Percentiles rank a stretch among this genome's conserved stretches.
Evolutionary conservation across 805 yeast species (phyloP).

Genomic region (Lachancea sp.): DNA sequence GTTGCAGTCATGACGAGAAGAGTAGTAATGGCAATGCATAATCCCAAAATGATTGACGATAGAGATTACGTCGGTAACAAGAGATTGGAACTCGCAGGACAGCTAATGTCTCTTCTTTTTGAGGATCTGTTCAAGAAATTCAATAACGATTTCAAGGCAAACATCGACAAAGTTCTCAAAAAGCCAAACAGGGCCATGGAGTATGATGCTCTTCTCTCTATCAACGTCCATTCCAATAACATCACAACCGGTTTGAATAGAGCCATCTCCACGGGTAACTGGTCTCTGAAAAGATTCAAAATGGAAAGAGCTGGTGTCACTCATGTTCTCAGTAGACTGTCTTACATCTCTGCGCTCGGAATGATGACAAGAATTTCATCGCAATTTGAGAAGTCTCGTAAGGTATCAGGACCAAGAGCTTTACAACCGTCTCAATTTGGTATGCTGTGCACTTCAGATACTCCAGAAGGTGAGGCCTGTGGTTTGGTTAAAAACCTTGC

Average conservation of each 20-base stretch:
- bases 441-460: conserved; percentile 97
- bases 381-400: conserved; percentile 96
- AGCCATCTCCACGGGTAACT: conserved; percentile 97
- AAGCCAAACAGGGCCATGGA: conserved; percentile 93
- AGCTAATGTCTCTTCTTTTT: conserved; percentile 85
- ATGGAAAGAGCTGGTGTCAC: conserved; percentile 99
- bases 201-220: conserved; percentile 85
- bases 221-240: conserved; percentile 85
- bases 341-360: conserved; percentile 92
- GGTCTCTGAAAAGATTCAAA: conserved; percentile 97
- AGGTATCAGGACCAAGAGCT: conserved; percentile 98
- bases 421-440: conserved; percentile 98
- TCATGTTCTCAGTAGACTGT: conserved; percentile 84
- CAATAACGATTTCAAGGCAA: conserved; percentile 89
- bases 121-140: conserved; percentile 97
- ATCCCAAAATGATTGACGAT: conserved; percentile 95
- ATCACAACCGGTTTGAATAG: conserved; percentile 91
- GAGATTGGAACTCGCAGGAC: conserved; percentile 95
- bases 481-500: conserved; percentile 96
- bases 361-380: conserved; percentile 99
- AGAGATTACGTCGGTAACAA: conserved; percentile 98
- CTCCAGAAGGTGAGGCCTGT: conserved; percentile 99
- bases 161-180: conserved; percentile 86
- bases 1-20: conserved; percentile 95
- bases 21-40: conserved; percentile 90